phyloP scores from a whole-genome alignment of 345 rosid species.

The Angophora floribunda region DNA sequence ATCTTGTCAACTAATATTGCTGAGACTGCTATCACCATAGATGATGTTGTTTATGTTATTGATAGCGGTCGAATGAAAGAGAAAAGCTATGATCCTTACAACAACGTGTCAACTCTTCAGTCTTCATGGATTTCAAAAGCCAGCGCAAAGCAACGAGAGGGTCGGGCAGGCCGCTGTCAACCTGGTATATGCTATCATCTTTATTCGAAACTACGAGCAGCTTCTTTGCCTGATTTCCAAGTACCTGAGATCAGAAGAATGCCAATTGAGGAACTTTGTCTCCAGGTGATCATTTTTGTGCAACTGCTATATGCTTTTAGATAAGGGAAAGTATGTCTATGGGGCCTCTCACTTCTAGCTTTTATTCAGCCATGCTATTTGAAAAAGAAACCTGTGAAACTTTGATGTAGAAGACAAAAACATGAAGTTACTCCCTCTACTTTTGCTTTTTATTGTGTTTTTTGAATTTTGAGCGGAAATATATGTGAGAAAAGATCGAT shows the following conservation, averaged over 20 bases:
- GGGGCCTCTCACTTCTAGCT: neutral
- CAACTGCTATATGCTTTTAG: neutral
- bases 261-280: conserved; percentile 92
- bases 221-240: conserved; percentile 73
- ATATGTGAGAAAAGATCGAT: neutral
- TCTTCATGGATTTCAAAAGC: conserved; percentile 94
- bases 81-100: conserved; percentile 90
- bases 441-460: neutral
- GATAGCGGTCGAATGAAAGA: conserved; percentile 97
- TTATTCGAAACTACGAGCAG: conserved; percentile 68
- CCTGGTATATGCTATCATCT: conserved; percentile 96
- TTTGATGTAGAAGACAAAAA: neutral
- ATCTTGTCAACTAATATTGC: conserved; percentile 90
- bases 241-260: conserved; percentile 90
- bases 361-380: neutral
- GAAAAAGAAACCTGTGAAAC: neutral
- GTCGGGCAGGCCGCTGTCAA: conserved; percentile 94
- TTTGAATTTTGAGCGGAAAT: neutral
- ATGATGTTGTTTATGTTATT: conserved; percentile 93
- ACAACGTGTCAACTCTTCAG: conserved; percentile 85
- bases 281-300: conserved; percentile 43
- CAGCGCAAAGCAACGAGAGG: conserved; percentile 90
- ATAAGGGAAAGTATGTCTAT: neutral
- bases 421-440: neutral
- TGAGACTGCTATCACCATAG: conserved; percentile 85